These are phyloP conservation scores for Neurospora sp. DNA, from an alignment of 495 filamentous ascomycete species.

Conservation along the genomic window DNA sequence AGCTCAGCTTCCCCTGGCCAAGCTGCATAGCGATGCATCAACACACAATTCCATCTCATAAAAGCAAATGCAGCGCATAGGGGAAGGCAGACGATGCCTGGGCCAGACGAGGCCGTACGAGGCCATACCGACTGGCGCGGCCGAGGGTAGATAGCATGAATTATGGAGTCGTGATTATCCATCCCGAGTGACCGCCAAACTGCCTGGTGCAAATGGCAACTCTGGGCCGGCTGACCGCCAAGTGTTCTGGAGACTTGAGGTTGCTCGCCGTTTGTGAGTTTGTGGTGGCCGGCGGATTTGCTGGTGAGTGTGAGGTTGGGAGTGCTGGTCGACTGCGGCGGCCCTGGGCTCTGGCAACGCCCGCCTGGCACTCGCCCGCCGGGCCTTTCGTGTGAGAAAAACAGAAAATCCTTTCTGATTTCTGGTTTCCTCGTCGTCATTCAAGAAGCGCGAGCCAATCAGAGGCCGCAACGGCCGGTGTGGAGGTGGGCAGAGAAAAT, in stretches of 20 bases:
- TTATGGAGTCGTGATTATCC: constrained; percentile 1
- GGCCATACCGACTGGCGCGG: background rate
- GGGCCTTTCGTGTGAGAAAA: background rate
- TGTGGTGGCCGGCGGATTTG: background rate
- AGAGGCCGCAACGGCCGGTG: background rate
- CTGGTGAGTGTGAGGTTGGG: background rate
- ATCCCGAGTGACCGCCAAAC: background rate
- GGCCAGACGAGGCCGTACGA: background rate
- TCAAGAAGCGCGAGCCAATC: background rate
- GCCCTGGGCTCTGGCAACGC: background rate
- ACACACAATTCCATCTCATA: background rate
- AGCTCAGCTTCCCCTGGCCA: background rate
- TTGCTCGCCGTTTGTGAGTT: background rate
- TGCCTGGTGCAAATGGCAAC: background rate
- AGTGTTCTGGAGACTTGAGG: background rate
- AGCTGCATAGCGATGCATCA: background rate
- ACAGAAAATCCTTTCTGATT: background rate
- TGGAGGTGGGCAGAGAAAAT: constrained; percentile 22
- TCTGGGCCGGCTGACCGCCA: background rate
- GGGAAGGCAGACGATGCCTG: background rate
- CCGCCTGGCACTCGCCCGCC: background rate
- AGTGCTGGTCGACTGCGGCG: background rate
- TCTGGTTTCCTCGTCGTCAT: constrained; percentile 3
- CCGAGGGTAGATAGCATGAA: background rate
- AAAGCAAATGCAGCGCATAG: background rate